phyloP scores from a whole-genome alignment of 345 rosid genomes.

The Citrus inodora region DNA sequence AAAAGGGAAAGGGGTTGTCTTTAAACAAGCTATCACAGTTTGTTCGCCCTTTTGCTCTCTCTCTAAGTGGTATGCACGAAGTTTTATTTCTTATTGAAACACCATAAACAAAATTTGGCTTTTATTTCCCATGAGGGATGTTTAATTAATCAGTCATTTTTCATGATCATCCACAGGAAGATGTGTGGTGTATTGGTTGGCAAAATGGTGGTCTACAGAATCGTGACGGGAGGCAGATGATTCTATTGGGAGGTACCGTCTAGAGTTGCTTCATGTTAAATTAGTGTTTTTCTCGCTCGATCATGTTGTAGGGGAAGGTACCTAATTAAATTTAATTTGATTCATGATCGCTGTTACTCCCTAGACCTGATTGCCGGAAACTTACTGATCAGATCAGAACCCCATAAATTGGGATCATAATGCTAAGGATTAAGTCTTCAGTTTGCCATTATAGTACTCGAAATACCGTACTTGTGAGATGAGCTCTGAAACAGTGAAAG shows the following conservation, averaged over 20 bases:
- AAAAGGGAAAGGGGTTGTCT: neutral
- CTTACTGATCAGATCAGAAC: neutral
- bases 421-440: neutral
- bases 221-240: constrained; percentile 51
- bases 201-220: constrained; percentile 53
- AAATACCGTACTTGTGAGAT: neutral
- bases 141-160: neutral
- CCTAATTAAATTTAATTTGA: neutral
- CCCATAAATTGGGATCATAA: neutral
- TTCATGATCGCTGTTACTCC: too few species aligned
- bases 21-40: neutral
- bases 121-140: neutral
- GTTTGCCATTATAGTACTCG: neutral
- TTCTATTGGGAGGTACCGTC: constrained; percentile 76
- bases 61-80: neutral
- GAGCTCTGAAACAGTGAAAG: neutral
- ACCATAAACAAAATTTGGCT: neutral
- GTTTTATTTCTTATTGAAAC: neutral
- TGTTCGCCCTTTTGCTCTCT: neutral
- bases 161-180: constrained; percentile 38
- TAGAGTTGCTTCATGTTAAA: constrained; percentile 3
- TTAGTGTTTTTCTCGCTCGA: neutral
- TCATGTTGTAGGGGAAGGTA: neutral
- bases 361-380: neutral
- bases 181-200: constrained; percentile 82